Base-by-base conservation (phyloP, 176 grass and related monocot species). In the Cenchrus americanus region DNA sequence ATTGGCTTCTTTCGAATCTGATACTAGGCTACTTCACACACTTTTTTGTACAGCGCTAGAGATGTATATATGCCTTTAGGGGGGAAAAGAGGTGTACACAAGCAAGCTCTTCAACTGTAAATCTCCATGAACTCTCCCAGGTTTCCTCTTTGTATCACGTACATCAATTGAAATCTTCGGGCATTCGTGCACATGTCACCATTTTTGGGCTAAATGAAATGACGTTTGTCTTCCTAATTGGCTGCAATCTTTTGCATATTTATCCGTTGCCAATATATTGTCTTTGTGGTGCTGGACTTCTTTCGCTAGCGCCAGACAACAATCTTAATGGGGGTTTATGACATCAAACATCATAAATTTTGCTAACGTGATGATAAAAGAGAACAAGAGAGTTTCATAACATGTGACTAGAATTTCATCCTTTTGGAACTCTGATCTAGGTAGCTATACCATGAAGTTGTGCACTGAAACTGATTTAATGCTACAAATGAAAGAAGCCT, bases 31-130 rank as follows among this genome's bases (percentile, higher is more conserved):
- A 34, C 48, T 62, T 76, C 1, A 6, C 46, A 14, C 51, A 2
- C 18, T 40, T 49, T 87, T 87, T 60, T 68, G 76, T 81, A 89
- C 69, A 81, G 69, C 43, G 30, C 15, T 79, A 80, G 62, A 81
- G 51, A 50, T 62, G 63, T 79, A 48, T 27, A 84, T 58, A 80
- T 68, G 81, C 71, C 9, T 69, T 81, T 53, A 43, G 64, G 19
- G 50, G 64, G 19, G 32, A 41, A 54, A 23, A 73, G 41, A 42
- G n/a, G 22, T 68, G 50, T 66, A 57, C 12, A 80, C 58, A 75
- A 80, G 27, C 64, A 10, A 57, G 32, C 47, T 63, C 58, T 48
- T 90, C 55, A 72, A 71, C 47, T 86, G 88, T 70, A 82, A 65
- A 55, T 72, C 24, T 27, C 19, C 78, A 41, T 13, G 76, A 47